Conservation (phyloP, 345 rosid genomes). For the Camelina sativa region DNA sequence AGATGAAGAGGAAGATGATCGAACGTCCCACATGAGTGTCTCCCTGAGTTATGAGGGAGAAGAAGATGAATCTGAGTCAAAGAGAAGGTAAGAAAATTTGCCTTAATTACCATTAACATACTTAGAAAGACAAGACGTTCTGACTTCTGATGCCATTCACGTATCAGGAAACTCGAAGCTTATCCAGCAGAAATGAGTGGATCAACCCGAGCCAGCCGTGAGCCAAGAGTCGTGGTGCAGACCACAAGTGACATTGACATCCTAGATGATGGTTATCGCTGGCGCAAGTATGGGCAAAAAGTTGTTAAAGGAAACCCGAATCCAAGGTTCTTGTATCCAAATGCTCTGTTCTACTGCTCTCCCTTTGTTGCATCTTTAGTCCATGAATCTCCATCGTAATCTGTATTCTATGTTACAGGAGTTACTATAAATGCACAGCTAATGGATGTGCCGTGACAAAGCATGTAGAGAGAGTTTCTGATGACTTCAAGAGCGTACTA, state of each 20-base stretch:
- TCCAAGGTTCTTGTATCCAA: slow-evolving; percentile 58
- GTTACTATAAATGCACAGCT: slow-evolving; percentile 94
- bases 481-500: slow-evolving; percentile 82
- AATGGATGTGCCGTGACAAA: slow-evolving; percentile 86
- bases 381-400: slow-evolving; percentile 6
- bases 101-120: slow-evolving; percentile 6
- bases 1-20: slow-evolving; percentile 76
- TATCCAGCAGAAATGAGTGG: slow-evolving; percentile 74
- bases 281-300: slow-evolving; percentile 90
- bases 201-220: slow-evolving; percentile 78
- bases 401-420: slow-evolving; percentile 56
- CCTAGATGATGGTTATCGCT: slow-evolving; percentile 85
- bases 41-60: slow-evolving; percentile 57
- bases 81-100: slow-evolving; percentile 66
- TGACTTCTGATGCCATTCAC: slow-evolving; percentile 1
- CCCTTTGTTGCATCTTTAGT: slow-evolving; percentile 23
- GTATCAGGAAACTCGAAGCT: slow-evolving; percentile 75
- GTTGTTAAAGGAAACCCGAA: slow-evolving; percentile 81
- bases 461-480: slow-evolving; percentile 97
- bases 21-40: slow-evolving; percentile 58
- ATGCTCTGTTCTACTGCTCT: background rate
- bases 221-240: slow-evolving; percentile 63
- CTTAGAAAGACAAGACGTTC: slow-evolving; percentile 7
- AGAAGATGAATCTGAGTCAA: slow-evolving; percentile 79
- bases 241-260: slow-evolving; percentile 78